Conservation (phyloP, 495 filamentous ascomycete species). For the Lasiosphaeriaceae sp. region DNA sequence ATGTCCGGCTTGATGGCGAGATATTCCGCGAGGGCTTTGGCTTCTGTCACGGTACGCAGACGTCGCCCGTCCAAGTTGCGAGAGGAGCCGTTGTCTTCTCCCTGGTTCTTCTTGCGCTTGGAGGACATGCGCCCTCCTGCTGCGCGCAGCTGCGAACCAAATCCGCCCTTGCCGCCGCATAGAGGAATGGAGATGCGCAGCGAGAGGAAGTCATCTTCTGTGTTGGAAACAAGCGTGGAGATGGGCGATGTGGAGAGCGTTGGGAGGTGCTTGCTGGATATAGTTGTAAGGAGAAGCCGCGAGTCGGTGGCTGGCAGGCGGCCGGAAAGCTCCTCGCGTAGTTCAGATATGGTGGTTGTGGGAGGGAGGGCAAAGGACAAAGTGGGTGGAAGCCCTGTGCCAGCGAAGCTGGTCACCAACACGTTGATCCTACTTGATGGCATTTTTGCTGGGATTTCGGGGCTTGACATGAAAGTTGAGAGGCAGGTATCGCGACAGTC, state of each 20-base stretch:
- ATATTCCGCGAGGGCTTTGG: conserved; percentile 92
- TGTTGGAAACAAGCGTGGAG: conserved; percentile 47
- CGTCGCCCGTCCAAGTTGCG: conserved; percentile 91
- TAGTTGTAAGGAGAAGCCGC: conserved; percentile 75
- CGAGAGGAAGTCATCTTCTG: conserved; percentile 63
- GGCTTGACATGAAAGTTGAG: too few relatives aligned
- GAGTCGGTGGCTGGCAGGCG: conserved; percentile 54
- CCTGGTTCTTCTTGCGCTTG: conserved; percentile 79
- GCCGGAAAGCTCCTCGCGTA: conserved; percentile 57
- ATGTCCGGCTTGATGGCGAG: conserved; percentile 94
- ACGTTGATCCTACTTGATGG: conserved; percentile 64
- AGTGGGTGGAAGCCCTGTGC: conserved; percentile 75
- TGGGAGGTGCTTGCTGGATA: conserved; percentile 66
- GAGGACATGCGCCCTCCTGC: conserved; percentile 97
- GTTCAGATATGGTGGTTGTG: conserved; percentile 60
- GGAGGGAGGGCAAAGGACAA: conserved; percentile 65
- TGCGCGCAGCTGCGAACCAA: conserved; percentile 93
- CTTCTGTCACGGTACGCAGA: conserved; percentile 86
- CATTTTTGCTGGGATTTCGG: conserved; percentile 20
- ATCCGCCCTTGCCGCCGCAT: conserved; percentile 92
- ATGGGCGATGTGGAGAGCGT: conserved; percentile 43
- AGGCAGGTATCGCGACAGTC: too few relatives aligned
- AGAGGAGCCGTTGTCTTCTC: conserved; percentile 81
- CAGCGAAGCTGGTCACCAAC: conserved; percentile 76
- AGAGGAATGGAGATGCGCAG: conserved; percentile 72